Base-by-base conservation (phyloP, 73 alveolate species). In the Breviolum minutum region DNA sequence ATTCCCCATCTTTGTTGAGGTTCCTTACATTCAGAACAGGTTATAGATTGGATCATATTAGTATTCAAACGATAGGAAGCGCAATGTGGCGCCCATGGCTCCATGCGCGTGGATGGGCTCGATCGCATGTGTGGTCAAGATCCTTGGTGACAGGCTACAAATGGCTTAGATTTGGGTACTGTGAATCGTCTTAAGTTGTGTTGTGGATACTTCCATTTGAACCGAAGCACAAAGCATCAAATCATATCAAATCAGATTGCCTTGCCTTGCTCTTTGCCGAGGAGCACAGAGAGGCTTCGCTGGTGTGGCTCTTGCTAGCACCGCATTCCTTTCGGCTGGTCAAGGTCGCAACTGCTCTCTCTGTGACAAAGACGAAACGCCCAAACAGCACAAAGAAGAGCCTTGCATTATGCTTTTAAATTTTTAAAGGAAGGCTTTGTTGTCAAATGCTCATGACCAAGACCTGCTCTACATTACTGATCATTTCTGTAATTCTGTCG, bases 321-420 rank as follows among this genome's bases (percentile, higher is more conserved):
- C 66, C 88, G 27, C 88, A 40, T 80, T 80, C 88, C 88, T 40
- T 80, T 32, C 26, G 32, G n/a, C 68, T 40, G 88, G 29, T 22
- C 64, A 48, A 13, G 19, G 62, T 7, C 19, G 68, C 68, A 80
- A 80, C 32, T 80, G 88, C 32, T 80, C 88, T 32, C 32, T 80
- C 32, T 80, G 88, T 30, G 69, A 80, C 16, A 48, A 12, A 27
- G 63, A 76, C 85, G n/a, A 76, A 22, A 27, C 60, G 2, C 88
- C 27, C 61, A 22, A 77, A 30, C 63, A 20, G 14, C 26, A 63
- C 66, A 80, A 40, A 32, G 88, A 40, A 32, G 88, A 80, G 64
- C 68, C 88, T 80, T 66, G 68, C 40, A 80, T 40, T 40, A 40
- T 40, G 27, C 16, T 80, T 19, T 32, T 16, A 80, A 32, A 40